These are phyloP conservation scores for Pichia sp. DNA, from an alignment of 1,139 yeast species.

Conservation along the genomic window DNA sequence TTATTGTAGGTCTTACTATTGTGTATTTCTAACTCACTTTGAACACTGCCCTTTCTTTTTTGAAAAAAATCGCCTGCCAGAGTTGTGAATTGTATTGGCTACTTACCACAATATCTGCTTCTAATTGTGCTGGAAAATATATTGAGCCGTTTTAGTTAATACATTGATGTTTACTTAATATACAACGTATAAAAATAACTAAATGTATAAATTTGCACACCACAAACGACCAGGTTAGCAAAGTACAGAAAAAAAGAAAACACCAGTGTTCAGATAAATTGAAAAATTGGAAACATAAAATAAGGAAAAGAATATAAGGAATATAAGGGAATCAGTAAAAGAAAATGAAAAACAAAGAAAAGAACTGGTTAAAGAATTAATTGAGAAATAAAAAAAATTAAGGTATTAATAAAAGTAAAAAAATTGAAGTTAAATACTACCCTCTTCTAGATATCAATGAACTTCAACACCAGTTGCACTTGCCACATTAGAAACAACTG, in stretches of 20 bases:
- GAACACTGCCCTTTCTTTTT: no score
- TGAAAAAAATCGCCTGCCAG: no score
- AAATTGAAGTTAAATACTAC: no score
- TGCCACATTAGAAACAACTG: conserved; percentile 7
- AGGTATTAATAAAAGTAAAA: not conserved
- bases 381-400: not conserved
- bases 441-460: conserved; percentile 15
- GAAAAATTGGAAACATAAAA: not conserved
- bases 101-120: no score
- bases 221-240: no score
- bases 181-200: no score
- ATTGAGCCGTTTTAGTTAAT: no score
- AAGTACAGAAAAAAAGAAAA: not conserved
- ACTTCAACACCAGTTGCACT: conserved; percentile 18
- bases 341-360: not conserved
- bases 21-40: no score
- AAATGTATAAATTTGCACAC: no score
- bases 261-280: not conserved
- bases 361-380: not conserved
- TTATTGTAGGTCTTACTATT: no score
- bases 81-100: no score
- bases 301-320: not conserved
- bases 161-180: no score
- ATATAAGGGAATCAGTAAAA: not conserved
- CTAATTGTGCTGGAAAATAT: not conserved